These are phyloP conservation scores for Naganishia vaughanmartiniae DNA, from an alignment of 768 basidiomycete genomes.

Conservation along the genomic window DNA sequence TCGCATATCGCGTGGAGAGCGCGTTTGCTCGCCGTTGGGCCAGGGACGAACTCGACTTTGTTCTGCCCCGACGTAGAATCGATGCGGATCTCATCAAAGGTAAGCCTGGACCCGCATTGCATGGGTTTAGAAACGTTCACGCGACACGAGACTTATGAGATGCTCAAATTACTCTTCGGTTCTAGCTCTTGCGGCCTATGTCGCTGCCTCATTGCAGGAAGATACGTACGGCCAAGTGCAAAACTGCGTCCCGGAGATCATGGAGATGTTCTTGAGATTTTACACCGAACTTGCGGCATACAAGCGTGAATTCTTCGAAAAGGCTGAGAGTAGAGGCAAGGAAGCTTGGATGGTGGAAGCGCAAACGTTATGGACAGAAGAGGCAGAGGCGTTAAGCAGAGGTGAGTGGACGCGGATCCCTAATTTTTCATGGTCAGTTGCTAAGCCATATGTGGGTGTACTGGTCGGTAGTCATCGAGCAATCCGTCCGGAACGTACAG, in stretches of 20 bases:
- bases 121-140: neutral
- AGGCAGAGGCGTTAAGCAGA: constrained; percentile 17
- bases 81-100: constrained; percentile 21
- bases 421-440: neutral
- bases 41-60: constrained; percentile 23
- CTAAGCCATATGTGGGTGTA: neutral
- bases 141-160: constrained; percentile 4
- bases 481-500: constrained; percentile 35
- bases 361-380: constrained; percentile 9
- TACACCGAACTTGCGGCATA: constrained; percentile 36
- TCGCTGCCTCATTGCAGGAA: constrained; percentile 43
- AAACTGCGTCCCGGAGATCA: constrained; percentile 40
- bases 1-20: constrained; percentile 19
- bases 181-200: constrained; percentile 41
- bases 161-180: neutral
- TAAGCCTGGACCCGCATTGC: neutral
- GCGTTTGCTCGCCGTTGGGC: constrained; percentile 36
- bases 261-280: constrained; percentile 43
- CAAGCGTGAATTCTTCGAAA: constrained; percentile 32
- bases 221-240: constrained; percentile 51
- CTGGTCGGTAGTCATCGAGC: constrained; percentile 38
- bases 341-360: constrained; percentile 28
- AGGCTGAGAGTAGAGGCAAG: constrained; percentile 25
- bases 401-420: neutral
- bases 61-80: constrained; percentile 25